Evolutionary conservation across 1,139 yeast species (phyloP).

Genomic region (Taphrina populina): DNA sequence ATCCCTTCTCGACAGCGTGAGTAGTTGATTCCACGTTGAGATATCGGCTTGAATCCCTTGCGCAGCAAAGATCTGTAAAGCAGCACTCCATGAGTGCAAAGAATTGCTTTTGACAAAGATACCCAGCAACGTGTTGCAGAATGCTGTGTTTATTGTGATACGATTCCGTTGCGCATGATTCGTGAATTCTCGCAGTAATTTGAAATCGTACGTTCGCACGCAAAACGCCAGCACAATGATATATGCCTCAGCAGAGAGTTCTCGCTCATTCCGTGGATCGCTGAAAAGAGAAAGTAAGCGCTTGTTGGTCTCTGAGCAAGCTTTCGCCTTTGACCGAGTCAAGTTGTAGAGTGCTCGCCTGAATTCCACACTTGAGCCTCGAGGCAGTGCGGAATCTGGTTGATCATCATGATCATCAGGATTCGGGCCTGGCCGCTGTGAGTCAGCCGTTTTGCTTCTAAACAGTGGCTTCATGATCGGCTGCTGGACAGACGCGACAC

Average conservation of each 20-base stretch:
- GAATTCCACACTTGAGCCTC: not conserved
- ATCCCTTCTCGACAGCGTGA: not conserved
- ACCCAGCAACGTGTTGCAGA: slow-evolving; percentile 16
- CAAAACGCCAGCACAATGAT: slow-evolving; percentile 1
- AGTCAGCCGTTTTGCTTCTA: not conserved
- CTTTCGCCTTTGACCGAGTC: not conserved
- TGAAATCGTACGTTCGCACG: slow-evolving; percentile 3
- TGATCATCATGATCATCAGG: not conserved
- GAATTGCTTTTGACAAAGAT: slow-evolving; percentile 3
- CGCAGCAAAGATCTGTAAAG: slow-evolving; percentile 4
- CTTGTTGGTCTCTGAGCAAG: not conserved
- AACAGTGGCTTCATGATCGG: not conserved
- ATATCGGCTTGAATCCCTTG: slow-evolving; percentile 6
- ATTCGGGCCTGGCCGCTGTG: too few relatives aligned
- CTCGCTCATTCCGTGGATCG: slow-evolving; percentile 4
- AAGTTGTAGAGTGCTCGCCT: not conserved
- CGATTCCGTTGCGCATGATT: slow-evolving; percentile 6
- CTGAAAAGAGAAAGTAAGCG: not conserved
- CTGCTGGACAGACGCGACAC: not conserved
- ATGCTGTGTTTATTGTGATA: not conserved
- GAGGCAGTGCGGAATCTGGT: not conserved
- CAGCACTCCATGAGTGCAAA: slow-evolving; percentile 3
- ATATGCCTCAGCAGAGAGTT: not conserved
- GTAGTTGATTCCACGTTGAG: slow-evolving; percentile 12
- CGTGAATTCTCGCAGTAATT: slow-evolving; percentile 7